Base-by-base conservation (phyloP, 2,329 filamentous ascomycete species). In the Grosmannia huntii region DNA sequence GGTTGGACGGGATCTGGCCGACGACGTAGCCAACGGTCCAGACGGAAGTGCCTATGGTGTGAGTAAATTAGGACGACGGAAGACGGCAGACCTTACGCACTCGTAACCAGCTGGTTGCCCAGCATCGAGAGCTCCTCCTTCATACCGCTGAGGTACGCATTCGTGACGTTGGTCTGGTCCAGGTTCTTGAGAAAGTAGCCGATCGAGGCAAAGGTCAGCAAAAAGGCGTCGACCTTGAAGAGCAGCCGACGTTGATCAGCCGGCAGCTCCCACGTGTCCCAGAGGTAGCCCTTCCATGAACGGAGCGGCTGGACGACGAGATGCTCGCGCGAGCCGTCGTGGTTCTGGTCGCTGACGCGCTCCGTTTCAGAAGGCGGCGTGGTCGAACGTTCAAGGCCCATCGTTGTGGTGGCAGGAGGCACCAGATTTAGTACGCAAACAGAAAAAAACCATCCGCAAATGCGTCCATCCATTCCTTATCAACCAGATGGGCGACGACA, bases 91-190 rank as follows among this genome's bases (percentile, higher is more conserved):
- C n/a, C n/a, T n/a, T n/a, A 54, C 52, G 10, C n/a, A 54, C 57
- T 56, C 3, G 68, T 68, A 9, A 71, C 71, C 19, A 75, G 67
- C 61, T 75, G 67, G 61, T 77, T 69, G 53, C 71, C 66, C 2
- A 64, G 64, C 63, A 79, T 70, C 36, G 68, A 61, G 4, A 81
- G 70, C 51, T 79, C 71, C 59, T 78, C 70, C 55, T 69, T 62
- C 75, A 78, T 75, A 61, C 77, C 72, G 28, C 72, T 71, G 25
- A 75, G 68, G 57, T 76, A 79, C 3, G 76, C 76, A 63, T 78
- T 78, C 59, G 19, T 49, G 53, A 75, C 62, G 51, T 75, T 75
- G 6, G 67, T 68, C 36, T 72, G 70, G 51, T 75, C 73, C 1
- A 75, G 64, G 5, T 68, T 67, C 53, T 69, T 70, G 25, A 69